phyloP scores from a whole-genome alignment of 2,329 filamentous ascomycete species.

The Fusarium sp. region DNA sequence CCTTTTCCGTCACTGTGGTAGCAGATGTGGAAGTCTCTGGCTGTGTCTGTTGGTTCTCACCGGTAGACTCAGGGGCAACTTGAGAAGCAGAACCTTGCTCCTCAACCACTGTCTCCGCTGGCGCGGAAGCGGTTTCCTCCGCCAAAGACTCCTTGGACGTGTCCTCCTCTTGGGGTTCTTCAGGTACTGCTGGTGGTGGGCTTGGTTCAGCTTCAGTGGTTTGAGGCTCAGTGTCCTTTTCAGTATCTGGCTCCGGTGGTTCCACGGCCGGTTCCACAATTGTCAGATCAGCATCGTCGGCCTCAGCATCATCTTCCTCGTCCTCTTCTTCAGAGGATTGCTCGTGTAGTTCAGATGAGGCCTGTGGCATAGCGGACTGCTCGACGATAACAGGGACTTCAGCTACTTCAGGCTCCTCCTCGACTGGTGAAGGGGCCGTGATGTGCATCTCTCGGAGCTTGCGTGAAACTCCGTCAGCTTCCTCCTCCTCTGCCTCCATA shows the following conservation, averaged over 20 bases:
- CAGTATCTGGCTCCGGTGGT: constrained; percentile 32
- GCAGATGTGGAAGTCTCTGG: constrained; percentile 8
- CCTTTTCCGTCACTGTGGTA: constrained; percentile 7
- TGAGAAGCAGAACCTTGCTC: neutral
- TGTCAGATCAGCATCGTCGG: constrained; percentile 41
- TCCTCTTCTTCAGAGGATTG: constrained; percentile 15
- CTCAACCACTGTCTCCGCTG: constrained; percentile 13
- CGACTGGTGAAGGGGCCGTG: constrained; percentile 68
- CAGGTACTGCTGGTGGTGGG: constrained; percentile 22
- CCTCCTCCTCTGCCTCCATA: constrained; percentile 84
- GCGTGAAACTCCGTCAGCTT: constrained; percentile 59
- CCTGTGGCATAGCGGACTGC: constrained; percentile 44
- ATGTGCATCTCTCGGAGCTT: constrained; percentile 62
- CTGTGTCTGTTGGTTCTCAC: constrained; percentile 11
- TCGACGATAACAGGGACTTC: constrained; percentile 58
- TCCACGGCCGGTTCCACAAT: constrained; percentile 38
- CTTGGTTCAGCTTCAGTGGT: constrained; percentile 8
- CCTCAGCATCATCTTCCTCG: constrained; percentile 19
- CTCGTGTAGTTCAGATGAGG: constrained; percentile 9
- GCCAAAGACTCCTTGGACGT: constrained; percentile 18
- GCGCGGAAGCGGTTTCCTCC: constrained; percentile 2
- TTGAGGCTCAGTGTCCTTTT: constrained; percentile 11
- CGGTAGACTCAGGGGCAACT: neutral
- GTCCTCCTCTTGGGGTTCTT: constrained; percentile 35
- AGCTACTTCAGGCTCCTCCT: constrained; percentile 58